phyloP scores from a whole-genome alignment of 2,329 filamentous ascomycete species.

The Ophiostoma fasciatum region DNA sequence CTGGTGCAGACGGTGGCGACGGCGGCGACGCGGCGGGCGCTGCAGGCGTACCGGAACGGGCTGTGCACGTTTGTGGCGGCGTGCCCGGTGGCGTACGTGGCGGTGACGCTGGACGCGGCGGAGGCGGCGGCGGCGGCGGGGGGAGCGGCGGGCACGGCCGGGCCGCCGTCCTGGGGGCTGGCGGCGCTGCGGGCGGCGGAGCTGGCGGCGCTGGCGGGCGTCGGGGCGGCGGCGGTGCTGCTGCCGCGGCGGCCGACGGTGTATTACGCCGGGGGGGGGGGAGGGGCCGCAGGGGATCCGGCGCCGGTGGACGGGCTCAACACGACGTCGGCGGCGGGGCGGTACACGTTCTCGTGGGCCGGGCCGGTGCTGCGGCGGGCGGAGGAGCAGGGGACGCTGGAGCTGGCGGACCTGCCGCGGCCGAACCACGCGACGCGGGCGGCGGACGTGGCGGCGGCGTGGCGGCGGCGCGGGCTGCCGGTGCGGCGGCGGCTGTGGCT shows the following conservation, averaged over 20 bases:
- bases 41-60: conserved; percentile 38
- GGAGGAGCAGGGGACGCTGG: conserved; percentile 41
- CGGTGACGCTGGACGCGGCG: too few relatives aligned
- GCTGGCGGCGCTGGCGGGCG: conserved; percentile 26
- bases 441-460: conserved; percentile 33
- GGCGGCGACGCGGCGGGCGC: conserved; percentile 32
- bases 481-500: conserved; percentile 40
- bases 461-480: conserved; percentile 30
- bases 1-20: conserved; percentile 36
- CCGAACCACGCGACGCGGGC: conserved; percentile 41
- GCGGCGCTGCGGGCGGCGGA: conserved; percentile 35
- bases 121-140: too few relatives aligned
- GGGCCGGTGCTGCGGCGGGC: conserved; percentile 38
- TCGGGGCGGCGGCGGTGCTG: conserved; percentile 33
- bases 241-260: conserved; percentile 56
- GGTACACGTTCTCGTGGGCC: conserved; percentile 54
- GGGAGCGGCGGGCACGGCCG: conserved; percentile 30
- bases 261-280: conserved; percentile 40
- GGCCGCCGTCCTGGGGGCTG: conserved; percentile 27
- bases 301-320: conserved; percentile 47
- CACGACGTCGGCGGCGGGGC: conserved; percentile 43
- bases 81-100: too few relatives aligned
- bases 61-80: conserved; percentile 33
- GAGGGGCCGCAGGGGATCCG: too few relatives aligned
- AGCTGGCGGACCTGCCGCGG: conserved; percentile 46